These are phyloP conservation scores for Escovopsis sp. DNA, from an alignment of 2,329 filamentous ascomycete species.

Conservation along the genomic window DNA sequence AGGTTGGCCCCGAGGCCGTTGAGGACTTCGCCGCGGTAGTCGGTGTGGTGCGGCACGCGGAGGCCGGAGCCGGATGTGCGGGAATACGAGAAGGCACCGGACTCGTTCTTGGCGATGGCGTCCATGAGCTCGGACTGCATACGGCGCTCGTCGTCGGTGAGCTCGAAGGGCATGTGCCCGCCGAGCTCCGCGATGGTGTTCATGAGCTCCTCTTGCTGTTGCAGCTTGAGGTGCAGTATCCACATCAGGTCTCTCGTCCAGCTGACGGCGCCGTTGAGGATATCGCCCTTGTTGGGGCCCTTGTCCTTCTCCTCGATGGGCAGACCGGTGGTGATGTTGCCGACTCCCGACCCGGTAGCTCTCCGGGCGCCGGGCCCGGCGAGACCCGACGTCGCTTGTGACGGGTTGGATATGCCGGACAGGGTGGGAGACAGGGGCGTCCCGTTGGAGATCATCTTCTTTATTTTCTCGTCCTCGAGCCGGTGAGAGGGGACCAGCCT, in stretches of 20 bases:
- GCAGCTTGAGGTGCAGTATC: constrained; percentile 79
- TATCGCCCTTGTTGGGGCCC: constrained; percentile 96
- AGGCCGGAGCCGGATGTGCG: constrained; percentile 71
- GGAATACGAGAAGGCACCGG: constrained; percentile 66
- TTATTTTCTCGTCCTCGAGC: constrained; percentile 91
- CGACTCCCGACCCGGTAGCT: constrained; percentile 52
- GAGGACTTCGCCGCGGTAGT: constrained; percentile 69
- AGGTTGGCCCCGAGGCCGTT: constrained; percentile 27
- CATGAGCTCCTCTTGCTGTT: constrained; percentile 78
- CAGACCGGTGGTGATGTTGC: constrained; percentile 82
- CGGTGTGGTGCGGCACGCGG: constrained; percentile 84
- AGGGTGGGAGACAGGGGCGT: constrained; percentile 77
- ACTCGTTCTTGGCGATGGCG: constrained; percentile 67
- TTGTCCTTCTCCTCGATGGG: constrained; percentile 97
- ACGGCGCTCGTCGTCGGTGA: constrained; percentile 81
- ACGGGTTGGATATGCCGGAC: constrained; percentile 52
- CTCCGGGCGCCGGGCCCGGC: constrained; percentile 73
- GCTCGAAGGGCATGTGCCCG: constrained; percentile 62
- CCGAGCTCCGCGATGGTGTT: constrained; percentile 60
- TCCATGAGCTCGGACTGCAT: constrained; percentile 92
- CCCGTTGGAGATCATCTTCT: constrained; percentile 87
- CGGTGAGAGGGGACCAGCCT: constrained; percentile 84
- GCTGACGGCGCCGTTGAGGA: constrained; percentile 89
- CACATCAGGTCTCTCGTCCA: constrained; percentile 98
- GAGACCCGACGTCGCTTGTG: constrained; percentile 70